phyloP scores from a whole-genome alignment of 108 stramenopile genomes.

The Ochromonas danica region DNA sequence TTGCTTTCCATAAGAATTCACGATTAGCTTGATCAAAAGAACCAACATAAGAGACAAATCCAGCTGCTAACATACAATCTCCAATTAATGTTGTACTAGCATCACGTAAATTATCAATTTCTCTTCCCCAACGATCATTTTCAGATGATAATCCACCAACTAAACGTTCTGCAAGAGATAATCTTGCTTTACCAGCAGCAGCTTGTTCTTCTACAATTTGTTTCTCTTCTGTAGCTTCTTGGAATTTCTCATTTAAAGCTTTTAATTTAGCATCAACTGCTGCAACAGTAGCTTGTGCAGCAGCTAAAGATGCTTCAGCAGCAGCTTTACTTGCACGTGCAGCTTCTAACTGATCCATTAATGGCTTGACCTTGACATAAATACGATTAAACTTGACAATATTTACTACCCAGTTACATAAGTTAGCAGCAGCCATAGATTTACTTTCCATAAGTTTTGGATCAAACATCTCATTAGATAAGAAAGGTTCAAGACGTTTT shows the following conservation, averaged over 20 bases:
- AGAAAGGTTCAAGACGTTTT: constrained; percentile 41
- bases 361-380: constrained; percentile 83
- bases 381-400: constrained; percentile 82
- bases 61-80: constrained; percentile 81
- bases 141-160: constrained; percentile 78
- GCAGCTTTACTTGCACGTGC: constrained; percentile 66
- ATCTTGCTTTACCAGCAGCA: constrained; percentile 60
- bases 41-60: constrained; percentile 84
- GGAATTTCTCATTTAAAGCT: constrained; percentile 59
- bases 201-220: constrained; percentile 76
- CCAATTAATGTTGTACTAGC: constrained; percentile 69
- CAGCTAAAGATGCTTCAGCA: constrained; percentile 66
- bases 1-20: constrained; percentile 64
- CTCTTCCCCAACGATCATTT: constrained; percentile 78
- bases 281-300: constrained; percentile 65
- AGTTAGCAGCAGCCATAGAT: constrained; percentile 78
- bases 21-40: constrained; percentile 79
- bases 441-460: constrained; percentile 69
- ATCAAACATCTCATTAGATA: constrained; percentile 46
- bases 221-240: constrained; percentile 71
- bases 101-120: constrained; percentile 69
- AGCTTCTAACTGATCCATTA: constrained; percentile 74
- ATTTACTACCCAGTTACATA: constrained; percentile 80
- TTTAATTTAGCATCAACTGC: constrained; percentile 57
- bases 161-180: constrained; percentile 73